Percentiles rank a stretch among this genome's conserved stretches.
Evolutionary conservation across 441 rosid genomes (phyloP).

Genomic region (Euphorbia celastroides): DNA sequence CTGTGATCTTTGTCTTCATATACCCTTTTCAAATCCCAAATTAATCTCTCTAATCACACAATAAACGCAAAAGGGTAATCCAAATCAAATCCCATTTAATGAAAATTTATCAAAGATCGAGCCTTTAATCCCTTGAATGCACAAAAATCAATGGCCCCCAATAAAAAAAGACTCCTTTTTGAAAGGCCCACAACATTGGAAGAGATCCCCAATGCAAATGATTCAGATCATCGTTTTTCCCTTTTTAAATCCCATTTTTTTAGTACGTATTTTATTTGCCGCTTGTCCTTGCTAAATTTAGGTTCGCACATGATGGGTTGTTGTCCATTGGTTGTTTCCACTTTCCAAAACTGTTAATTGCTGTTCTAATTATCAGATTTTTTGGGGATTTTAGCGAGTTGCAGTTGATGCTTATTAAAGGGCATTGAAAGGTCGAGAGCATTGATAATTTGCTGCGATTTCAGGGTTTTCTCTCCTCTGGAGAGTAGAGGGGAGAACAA

Average conservation of each 20-base stretch:
- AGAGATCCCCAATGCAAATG: conserved; percentile 12
- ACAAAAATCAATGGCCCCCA: conserved; percentile 9
- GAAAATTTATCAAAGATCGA: too few relatives aligned
- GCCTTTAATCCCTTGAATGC: background rate
- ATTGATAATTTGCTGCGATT: background rate
- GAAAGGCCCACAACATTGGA: conserved; percentile 9
- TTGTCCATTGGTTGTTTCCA: conserved; percentile 7
- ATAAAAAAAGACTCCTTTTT: background rate
- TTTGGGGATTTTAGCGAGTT: background rate
- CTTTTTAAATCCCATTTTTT: background rate
- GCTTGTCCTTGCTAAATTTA: conserved; percentile 12
- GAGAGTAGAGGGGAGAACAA: background rate
- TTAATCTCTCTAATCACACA: background rate
- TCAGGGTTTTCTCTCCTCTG: conserved; percentile 15
- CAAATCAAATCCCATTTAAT: too few relatives aligned
- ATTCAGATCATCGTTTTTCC: background rate
- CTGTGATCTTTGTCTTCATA: conserved; percentile 7
- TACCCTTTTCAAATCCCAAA: background rate
- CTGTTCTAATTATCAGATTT: background rate
- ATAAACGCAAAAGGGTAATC: too few relatives aligned
- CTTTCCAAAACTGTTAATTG: background rate
- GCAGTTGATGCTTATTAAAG: conserved; percentile 4
- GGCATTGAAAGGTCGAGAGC: background rate
- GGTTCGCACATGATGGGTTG: background rate
- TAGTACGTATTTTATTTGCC: background rate